Percentiles rank a stretch among this genome's conserved stretches.
Conservation (phyloP, 495 filamentous ascomycete species). For the Trichodelitschia bisporula region DNA sequence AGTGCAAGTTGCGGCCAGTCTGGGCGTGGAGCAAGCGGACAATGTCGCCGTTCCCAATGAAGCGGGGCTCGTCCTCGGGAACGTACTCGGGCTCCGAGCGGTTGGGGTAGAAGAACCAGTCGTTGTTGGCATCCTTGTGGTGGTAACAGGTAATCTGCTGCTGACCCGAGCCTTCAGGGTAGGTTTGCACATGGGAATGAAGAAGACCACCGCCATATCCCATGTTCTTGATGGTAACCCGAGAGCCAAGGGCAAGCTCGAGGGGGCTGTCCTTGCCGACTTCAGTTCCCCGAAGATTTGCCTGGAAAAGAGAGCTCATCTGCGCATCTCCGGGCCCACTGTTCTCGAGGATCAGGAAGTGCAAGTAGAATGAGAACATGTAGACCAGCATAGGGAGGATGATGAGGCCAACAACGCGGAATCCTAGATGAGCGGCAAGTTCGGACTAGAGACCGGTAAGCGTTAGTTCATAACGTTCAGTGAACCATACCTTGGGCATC, state of each 20-base stretch:
- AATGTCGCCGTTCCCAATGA: slow-evolving; percentile 49
- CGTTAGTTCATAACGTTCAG: slow-evolving; percentile 8
- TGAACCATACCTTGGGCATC: slow-evolving; percentile 44
- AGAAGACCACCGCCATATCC: slow-evolving; percentile 95
- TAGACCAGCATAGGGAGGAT: slow-evolving; percentile 69
- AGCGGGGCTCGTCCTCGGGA: slow-evolving; percentile 38
- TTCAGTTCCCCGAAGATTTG: slow-evolving; percentile 78
- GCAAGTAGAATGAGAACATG: slow-evolving; percentile 79
- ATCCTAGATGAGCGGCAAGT: slow-evolving; percentile 50
- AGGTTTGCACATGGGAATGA: slow-evolving; percentile 91
- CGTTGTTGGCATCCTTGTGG: slow-evolving; percentile 98
- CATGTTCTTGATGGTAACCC: slow-evolving; percentile 95
- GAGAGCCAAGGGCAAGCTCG: slow-evolving; percentile 70
- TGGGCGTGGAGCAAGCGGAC: slow-evolving; percentile 85
- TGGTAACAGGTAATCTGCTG: slow-evolving; percentile 98
- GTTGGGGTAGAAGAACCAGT: slow-evolving; percentile 97
- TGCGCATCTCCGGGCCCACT: slow-evolving; percentile 92
- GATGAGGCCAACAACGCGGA: slow-evolving; percentile 72
- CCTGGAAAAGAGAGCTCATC: slow-evolving; percentile 98
- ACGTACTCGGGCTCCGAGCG: slow-evolving; percentile 50
- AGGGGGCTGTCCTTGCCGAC: slow-evolving; percentile 84
- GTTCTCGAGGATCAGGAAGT: slow-evolving; percentile 82
- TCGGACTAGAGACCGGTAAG: slow-evolving; percentile 23
- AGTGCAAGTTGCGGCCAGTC: slow-evolving; percentile 91
- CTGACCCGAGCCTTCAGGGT: slow-evolving; percentile 78